phyloP scores from a whole-genome alignment of 495 filamentous ascomycete genomes.

The Neurospora hispaniola region DNA sequence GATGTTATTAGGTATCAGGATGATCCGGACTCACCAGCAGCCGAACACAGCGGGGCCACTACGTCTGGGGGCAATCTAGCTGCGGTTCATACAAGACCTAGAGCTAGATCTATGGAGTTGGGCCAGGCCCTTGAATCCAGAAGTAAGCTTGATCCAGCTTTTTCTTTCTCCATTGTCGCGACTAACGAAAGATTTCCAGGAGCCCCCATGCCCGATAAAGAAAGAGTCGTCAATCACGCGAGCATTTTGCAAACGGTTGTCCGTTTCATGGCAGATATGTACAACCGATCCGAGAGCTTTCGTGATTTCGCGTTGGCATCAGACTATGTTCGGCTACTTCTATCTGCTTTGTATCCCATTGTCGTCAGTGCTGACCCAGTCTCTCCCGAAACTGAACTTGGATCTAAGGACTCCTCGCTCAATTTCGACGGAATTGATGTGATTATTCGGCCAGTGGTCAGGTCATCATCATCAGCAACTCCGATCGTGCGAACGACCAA shows the following conservation, averaged over 20 bases:
- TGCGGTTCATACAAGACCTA: conserved; percentile 22
- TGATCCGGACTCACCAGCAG: conserved; percentile 43
- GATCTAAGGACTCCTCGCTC: conserved; percentile 64
- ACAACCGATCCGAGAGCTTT: conserved; percentile 60
- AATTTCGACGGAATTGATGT: conserved; percentile 82
- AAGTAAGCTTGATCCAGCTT: conserved; percentile 26
- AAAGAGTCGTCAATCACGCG: conserved; percentile 40
- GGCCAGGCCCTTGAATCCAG: conserved; percentile 39
- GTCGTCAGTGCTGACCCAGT: conserved; percentile 76
- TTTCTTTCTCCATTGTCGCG: neutral
- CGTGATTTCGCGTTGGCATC: conserved; percentile 69
- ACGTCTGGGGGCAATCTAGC: conserved; percentile 10
- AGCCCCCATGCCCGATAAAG: conserved; percentile 29
- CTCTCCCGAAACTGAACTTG: conserved; percentile 70
- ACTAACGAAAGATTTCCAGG: conserved; percentile 16
- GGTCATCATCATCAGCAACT: conserved; percentile 34
- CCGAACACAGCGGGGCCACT: conserved; percentile 12
- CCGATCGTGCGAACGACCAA: conserved; percentile 64
- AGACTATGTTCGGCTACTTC: conserved; percentile 65
- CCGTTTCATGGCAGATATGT: conserved; percentile 68
- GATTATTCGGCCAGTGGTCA: conserved; percentile 62
- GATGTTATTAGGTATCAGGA: conserved; percentile 52
- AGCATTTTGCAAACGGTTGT: conserved; percentile 60
- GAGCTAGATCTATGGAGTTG: conserved; percentile 38
- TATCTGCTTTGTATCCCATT: conserved; percentile 72